A percentile compares a stretch with the other conserved stretches of the same genome.
phyloP scores from a whole-genome alignment of 75 land plant genomes.

The Ceratopteris richardii region DNA sequence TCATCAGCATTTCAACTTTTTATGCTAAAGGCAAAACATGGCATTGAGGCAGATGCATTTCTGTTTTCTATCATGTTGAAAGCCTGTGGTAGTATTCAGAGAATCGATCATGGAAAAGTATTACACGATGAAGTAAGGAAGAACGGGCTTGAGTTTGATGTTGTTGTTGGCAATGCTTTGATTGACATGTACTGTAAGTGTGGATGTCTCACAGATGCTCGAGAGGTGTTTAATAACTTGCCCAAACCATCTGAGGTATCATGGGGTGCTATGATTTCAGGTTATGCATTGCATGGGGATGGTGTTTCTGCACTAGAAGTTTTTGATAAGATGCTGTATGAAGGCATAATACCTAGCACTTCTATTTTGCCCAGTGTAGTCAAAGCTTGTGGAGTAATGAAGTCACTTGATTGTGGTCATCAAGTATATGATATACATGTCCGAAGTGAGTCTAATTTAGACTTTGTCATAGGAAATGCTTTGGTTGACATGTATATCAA shows the following conservation, averaged over 20 bases:
- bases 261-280: constrained; percentile 65
- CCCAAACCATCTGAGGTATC: constrained; percentile 38
- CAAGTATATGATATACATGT: constrained; percentile 19
- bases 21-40: background rate
- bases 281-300: constrained; percentile 42
- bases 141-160: constrained; percentile 9
- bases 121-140: constrained; percentile 9
- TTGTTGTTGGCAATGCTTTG: constrained; percentile 19
- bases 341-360: constrained; percentile 26
- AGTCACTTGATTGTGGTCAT: constrained; percentile 12
- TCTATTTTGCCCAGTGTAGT: constrained; percentile 45
- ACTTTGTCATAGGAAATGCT: constrained; percentile 30
- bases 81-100: constrained; percentile 14
- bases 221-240: constrained; percentile 36
- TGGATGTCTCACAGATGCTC: constrained; percentile 33
- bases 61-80: constrained; percentile 7
- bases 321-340: constrained; percentile 35
- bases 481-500: constrained; percentile 39
- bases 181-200: constrained; percentile 43
- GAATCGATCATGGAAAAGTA: constrained; percentile 8
- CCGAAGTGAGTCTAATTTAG: constrained; percentile 15
- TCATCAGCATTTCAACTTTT: constrained; percentile 16
- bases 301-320: constrained; percentile 40
- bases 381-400: constrained; percentile 38
- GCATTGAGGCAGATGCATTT: constrained; percentile 8